Conservation (phyloP, 2,329 filamentous ascomycete genomes). For the Aureobasidium melanogenum region DNA sequence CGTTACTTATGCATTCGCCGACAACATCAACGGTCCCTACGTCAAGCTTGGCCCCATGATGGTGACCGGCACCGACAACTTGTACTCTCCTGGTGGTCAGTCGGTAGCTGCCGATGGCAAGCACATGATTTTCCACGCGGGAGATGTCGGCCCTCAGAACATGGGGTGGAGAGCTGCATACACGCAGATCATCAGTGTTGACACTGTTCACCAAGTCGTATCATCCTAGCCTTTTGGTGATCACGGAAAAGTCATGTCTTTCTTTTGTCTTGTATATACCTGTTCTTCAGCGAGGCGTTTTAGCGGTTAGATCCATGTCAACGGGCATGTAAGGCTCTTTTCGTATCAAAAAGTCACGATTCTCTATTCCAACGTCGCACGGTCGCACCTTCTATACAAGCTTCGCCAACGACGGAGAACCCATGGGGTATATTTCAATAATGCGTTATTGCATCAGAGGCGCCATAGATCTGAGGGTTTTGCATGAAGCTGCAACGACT, state of each 20-base stretch:
- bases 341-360: background rate
- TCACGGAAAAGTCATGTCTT: background rate
- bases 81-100: slow-evolving; percentile 17
- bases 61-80: slow-evolving; percentile 13
- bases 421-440: background rate
- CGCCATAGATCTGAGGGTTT: background rate
- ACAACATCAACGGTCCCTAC: slow-evolving; percentile 14
- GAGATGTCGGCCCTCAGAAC: slow-evolving; percentile 6
- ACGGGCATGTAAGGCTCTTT: background rate
- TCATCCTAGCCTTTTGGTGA: background rate
- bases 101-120: slow-evolving; percentile 16
- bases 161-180: slow-evolving; percentile 8
- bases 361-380: background rate
- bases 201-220: background rate
- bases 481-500: background rate
- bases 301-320: background rate
- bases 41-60: slow-evolving; percentile 15
- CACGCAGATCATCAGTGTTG: slow-evolving; percentile 6
- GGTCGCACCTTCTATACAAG: no score
- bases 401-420: background rate
- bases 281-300: background rate
- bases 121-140: slow-evolving; percentile 20
- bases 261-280: background rate
- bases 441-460: background rate
- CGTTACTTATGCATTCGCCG: slow-evolving; percentile 18